Evolutionary conservation across 257 asterid genomes (phyloP).

Genomic region (Solanum arcanum): DNA sequence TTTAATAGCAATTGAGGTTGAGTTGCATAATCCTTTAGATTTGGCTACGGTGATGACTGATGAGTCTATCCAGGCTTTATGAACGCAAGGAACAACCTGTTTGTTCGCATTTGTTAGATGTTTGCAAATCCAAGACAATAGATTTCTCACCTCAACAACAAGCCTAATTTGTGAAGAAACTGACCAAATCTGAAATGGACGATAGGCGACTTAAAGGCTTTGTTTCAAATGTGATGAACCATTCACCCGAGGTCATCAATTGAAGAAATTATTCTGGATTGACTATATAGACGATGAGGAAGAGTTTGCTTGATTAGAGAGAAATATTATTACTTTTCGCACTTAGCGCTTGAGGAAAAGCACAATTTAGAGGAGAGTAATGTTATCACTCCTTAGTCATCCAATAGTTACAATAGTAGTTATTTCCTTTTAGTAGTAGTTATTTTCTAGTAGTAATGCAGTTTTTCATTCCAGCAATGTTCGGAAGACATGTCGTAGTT

Average conservation of each 20-base stretch:
- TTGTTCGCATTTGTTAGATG: neutral
- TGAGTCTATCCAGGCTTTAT: no score
- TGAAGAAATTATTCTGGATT: neutral
- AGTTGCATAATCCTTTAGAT: no score
- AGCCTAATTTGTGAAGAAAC: neutral
- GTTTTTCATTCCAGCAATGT: neutral
- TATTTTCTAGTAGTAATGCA: no score
- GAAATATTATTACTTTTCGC: neutral
- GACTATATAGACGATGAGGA: neutral
- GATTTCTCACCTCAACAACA: neutral
- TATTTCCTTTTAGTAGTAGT: no score
- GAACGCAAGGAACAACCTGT: no score
- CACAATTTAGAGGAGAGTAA: neutral
- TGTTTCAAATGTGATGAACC: neutral
- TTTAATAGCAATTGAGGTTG: no score
- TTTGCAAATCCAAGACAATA: neutral
- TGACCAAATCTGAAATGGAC: neutral
- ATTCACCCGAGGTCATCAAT: neutral
- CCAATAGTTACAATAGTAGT: neutral
- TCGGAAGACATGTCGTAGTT: neutral
- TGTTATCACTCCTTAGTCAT: neutral
- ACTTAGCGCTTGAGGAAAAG: neutral
- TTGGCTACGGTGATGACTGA: no score
- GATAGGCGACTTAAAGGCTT: neutral
- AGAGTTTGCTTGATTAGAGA: neutral